These are phyloP conservation scores for Tulasnella sp. DNA, from an alignment of 768 basidiomycete genomes.

Conservation along the genomic window DNA sequence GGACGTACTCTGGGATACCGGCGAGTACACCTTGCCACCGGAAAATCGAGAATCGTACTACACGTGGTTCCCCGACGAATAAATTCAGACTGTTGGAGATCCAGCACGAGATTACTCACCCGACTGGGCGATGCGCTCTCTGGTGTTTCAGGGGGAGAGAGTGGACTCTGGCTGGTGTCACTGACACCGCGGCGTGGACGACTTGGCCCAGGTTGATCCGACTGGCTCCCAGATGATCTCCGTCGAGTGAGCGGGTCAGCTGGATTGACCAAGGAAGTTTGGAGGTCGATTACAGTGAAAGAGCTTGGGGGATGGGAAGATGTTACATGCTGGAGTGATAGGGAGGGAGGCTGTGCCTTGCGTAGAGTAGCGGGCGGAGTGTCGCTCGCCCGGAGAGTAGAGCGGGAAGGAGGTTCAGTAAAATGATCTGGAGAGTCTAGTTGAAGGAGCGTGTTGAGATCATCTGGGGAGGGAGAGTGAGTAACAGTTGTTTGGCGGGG, in stretches of 20 bases:
- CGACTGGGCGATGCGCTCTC: neutral
- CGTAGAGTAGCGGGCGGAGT: neutral
- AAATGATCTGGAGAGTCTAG: no score
- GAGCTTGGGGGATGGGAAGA: constrained; percentile 1
- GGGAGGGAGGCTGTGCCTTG: constrained; percentile 7
- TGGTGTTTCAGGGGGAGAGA: constrained; percentile 4
- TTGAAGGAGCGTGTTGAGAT: constrained; percentile 12
- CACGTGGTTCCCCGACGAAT: neutral
- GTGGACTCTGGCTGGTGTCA: constrained; percentile 3
- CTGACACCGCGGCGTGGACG: neutral
- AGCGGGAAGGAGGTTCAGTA: neutral
- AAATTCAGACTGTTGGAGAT: neutral
- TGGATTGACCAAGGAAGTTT: neutral
- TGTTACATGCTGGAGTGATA: neutral
- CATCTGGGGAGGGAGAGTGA: neutral
- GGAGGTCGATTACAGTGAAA: neutral
- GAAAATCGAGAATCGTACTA: no score
- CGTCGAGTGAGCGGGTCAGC: constrained; percentile 1
- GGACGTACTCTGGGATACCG: no score
- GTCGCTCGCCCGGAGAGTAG: neutral
- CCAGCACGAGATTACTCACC: neutral
- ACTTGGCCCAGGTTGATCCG: neutral
- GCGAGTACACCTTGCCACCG: no score
- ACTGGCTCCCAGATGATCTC: neutral
- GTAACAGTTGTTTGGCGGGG: neutral